Conservation (phyloP, 257 asterid species). For the Jaltomata sinuosa region DNA sequence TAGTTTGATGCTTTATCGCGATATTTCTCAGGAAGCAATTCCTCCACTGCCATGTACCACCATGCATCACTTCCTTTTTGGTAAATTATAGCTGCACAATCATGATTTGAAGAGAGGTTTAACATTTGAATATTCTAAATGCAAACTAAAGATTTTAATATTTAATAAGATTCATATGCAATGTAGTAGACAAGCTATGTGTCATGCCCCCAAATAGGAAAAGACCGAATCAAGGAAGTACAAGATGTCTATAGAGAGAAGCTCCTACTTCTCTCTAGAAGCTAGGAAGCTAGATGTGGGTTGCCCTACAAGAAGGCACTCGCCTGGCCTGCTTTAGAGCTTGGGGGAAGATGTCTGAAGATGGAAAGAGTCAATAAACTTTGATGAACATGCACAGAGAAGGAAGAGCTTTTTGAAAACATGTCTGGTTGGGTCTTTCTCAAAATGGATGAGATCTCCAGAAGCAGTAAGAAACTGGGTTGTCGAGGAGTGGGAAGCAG, state of each 20-base stretch:
- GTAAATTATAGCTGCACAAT: slow-evolving; percentile 73
- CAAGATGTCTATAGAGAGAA: too few species aligned
- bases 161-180: not conserved
- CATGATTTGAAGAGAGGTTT: not conserved
- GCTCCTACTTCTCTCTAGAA: too few species aligned
- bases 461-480: too few species aligned
- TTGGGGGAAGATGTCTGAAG: too few species aligned
- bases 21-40: slow-evolving; percentile 83
- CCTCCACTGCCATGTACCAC: slow-evolving; percentile 97
- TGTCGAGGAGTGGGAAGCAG: too few species aligned
- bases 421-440: too few species aligned
- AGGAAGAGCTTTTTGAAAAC: too few species aligned
- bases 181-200: not conserved
- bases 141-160: not conserved
- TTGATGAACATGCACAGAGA: not conserved
- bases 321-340: too few species aligned
- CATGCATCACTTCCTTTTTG: slow-evolving; percentile 99
- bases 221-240: too few species aligned
- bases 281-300: too few species aligned
- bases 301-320: too few species aligned
- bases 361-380: not conserved
- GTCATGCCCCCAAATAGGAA: not conserved
- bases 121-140: not conserved
- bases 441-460: too few species aligned
- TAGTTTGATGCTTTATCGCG: slow-evolving; percentile 63